Percentiles rank a stretch among this genome's conserved stretches.
phyloP scores from a whole-genome alignment of 2,329 filamentous ascomycete species.

The Epichloe elymi region DNA sequence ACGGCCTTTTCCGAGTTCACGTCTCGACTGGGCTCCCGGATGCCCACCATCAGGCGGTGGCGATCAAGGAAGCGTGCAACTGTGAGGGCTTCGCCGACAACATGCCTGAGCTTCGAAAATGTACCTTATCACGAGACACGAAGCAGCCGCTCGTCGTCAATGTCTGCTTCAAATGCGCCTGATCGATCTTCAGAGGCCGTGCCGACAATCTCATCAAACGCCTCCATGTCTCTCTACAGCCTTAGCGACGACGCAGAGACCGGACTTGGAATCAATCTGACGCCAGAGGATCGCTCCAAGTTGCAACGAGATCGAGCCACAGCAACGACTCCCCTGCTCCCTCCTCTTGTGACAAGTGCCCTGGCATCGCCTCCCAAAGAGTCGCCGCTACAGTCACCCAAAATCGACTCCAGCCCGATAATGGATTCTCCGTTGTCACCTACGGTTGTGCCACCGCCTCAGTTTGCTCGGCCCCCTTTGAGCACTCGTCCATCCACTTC shows the following conservation, averaged over 20 bases:
- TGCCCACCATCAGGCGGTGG: slow-evolving; percentile 39
- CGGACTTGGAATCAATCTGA: slow-evolving; percentile 13
- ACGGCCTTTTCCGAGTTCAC: slow-evolving; percentile 49
- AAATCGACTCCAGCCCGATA: slow-evolving; percentile 15
- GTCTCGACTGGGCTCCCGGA: slow-evolving; percentile 50
- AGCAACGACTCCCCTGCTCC: slow-evolving; percentile 72
- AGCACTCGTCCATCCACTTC: slow-evolving; percentile 66
- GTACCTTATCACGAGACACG: slow-evolving; percentile 58
- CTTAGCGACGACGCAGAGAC: slow-evolving; percentile 34
- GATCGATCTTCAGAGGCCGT: slow-evolving; percentile 40
- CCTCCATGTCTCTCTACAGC: slow-evolving; percentile 49
- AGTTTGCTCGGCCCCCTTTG: slow-evolving; percentile 43
- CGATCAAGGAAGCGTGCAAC: slow-evolving; percentile 32
- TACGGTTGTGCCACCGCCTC: slow-evolving; percentile 32
- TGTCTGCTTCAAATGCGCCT: slow-evolving; percentile 43
- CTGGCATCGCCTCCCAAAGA: slow-evolving; percentile 45
- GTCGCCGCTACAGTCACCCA: slow-evolving; percentile 79
- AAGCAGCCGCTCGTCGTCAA: slow-evolving; percentile 67
- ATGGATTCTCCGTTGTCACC: slow-evolving; percentile 5
- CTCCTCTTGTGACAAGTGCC: slow-evolving; percentile 58
- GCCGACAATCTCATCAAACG: slow-evolving; percentile 44
- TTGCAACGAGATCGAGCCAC: slow-evolving; percentile 45
- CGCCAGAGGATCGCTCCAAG: slow-evolving; percentile 28
- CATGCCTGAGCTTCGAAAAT: slow-evolving; percentile 73
- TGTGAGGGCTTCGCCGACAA: slow-evolving; percentile 47